Evolutionary conservation across 257 asterid genomes (phyloP).

Genomic region (Capsicum chinense): DNA sequence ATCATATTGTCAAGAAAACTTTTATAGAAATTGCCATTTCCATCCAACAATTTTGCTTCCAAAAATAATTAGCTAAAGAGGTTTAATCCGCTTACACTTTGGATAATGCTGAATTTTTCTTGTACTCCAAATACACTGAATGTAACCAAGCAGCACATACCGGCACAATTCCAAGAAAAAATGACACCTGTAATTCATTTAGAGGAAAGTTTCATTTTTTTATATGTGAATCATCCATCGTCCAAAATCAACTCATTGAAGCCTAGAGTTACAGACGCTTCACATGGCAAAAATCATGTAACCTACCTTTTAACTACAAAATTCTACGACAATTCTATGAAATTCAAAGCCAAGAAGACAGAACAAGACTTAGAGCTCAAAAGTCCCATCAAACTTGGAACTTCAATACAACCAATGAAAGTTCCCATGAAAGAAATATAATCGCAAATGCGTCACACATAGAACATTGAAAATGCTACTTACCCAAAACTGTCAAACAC

Average conservation of each 20-base stretch:
- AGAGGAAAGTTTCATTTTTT: neutral
- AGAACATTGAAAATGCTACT: neutral
- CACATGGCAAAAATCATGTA: neutral
- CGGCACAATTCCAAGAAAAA: conserved; percentile 75
- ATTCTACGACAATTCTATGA: neutral
- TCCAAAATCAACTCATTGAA: neutral
- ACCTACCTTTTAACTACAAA: neutral
- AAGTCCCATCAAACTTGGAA: neutral
- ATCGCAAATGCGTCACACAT: neutral
- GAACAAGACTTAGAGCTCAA: neutral
- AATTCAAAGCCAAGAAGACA: neutral
- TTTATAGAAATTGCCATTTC: neutral
- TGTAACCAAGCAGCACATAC: conserved; percentile 79
- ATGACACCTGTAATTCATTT: conserved; percentile 62
- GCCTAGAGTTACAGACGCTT: neutral
- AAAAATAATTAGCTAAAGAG: neutral
- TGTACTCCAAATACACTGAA: conserved; percentile 76
- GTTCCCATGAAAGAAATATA: neutral
- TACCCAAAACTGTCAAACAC: conserved; percentile 7
- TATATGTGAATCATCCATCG: neutral
- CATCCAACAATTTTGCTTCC: conserved; percentile 1
- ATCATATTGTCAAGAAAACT: neutral
- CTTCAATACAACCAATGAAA: neutral
- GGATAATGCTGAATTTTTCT: conserved; percentile 47
- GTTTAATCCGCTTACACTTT: conserved; percentile 48